Evolutionary conservation across 176 grass and related monocot species (phyloP).

Genomic region (sorghum (Sorghum bicolor)): Sorghum_bicolor_NCBIv3 NC_012872.2:64119001-64119500

Average conservation of each 20-base stretch:
- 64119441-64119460: conserved; percentile 73
- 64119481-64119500: conserved; percentile 99
- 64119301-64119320: not conserved
- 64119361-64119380: not conserved
- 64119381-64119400: not conserved
- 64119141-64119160: conserved; percentile 41
- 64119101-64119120: conserved; percentile 97
- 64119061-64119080: conserved; percentile 98
- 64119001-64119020: conserved; percentile 76
- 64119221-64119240: not conserved
- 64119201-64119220: not conserved
- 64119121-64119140: conserved; percentile 81
- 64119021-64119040: conserved; percentile 99
- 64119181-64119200: not conserved
- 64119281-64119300: not conserved
- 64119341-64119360: not conserved
- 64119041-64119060: conserved; percentile 92
- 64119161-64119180: not conserved
- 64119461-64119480: conserved; percentile 83
- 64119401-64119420: conserved; percentile 5
- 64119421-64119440: conserved; percentile 9
- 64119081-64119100: conserved; percentile 97
- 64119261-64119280: conserved; percentile 2
- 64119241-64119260: not conserved
- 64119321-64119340: not conserved